phyloP scores from a whole-genome alignment of 805 yeast genomes.

The Jamesozyma rosinii region DNA sequence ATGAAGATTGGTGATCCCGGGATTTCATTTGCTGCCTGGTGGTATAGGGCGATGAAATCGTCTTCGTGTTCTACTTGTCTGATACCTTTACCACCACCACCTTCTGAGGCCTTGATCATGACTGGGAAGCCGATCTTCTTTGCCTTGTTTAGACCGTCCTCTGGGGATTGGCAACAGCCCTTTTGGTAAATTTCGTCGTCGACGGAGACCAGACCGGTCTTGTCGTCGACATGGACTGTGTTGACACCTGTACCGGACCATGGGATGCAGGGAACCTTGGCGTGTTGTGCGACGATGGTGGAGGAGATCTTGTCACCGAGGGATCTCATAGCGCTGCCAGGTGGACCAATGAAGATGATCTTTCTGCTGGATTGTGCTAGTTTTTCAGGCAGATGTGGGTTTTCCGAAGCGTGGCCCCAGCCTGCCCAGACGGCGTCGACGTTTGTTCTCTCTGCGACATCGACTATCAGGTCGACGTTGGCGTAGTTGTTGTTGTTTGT shows the following conservation, averaged over 20 bases:
- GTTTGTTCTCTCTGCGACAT: slow-evolving; percentile 89
- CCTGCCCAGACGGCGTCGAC: slow-evolving; percentile 99
- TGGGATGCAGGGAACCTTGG: slow-evolving; percentile 95
- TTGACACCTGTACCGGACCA: slow-evolving; percentile 99
- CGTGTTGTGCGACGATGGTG: slow-evolving; percentile 98
- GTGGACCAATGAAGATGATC: slow-evolving; percentile 95
- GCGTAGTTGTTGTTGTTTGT: slow-evolving; percentile 98
- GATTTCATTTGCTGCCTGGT: slow-evolving; percentile 93
- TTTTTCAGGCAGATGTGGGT: slow-evolving; percentile 87
- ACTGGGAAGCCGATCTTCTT: slow-evolving; percentile 90
- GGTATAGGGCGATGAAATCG: slow-evolving; percentile 66
- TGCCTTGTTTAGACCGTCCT: slow-evolving; percentile 83
- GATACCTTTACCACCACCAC: slow-evolving; percentile 99
- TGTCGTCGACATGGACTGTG: slow-evolving; percentile 58
- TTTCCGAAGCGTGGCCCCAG: slow-evolving; percentile 99
- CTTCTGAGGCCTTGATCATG: slow-evolving; percentile 98
- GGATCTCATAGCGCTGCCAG: slow-evolving; percentile 99
- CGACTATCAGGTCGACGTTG: slow-evolving; percentile 93
- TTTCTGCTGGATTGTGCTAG: slow-evolving; percentile 87
- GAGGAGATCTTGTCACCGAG: slow-evolving; percentile 96
- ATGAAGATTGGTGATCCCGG: slow-evolving; percentile 98
- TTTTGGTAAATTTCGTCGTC: slow-evolving; percentile 70
- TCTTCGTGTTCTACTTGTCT: slow-evolving; percentile 85
- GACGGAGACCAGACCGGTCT: slow-evolving; percentile 79
- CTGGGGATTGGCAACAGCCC: slow-evolving; percentile 82